Conservation (phyloP, 805 yeast genomes). For the Candida easanensis region DNA sequence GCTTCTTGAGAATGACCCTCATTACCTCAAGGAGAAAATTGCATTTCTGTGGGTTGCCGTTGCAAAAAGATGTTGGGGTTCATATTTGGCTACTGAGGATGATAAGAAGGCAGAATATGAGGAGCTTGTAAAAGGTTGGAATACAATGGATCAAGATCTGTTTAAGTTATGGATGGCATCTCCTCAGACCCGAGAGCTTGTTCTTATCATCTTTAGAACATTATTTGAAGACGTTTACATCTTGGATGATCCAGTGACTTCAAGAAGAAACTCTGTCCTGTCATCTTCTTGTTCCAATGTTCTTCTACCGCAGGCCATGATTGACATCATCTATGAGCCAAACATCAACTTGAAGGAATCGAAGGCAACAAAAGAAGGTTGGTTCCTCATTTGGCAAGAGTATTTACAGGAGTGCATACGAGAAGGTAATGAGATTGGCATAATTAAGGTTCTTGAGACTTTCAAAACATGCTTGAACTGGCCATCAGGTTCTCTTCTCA, state of each 20-base stretch:
- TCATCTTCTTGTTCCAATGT: constrained; percentile 83
- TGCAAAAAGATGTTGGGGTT: constrained; percentile 91
- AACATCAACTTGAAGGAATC: constrained; percentile 62
- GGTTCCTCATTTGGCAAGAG: constrained; percentile 79
- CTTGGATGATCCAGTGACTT: constrained; percentile 87
- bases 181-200: constrained; percentile 65
- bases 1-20: constrained; percentile 69
- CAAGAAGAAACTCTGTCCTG: constrained; percentile 71
- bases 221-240: constrained; percentile 91
- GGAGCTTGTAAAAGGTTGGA: constrained; percentile 71
- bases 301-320: constrained; percentile 65
- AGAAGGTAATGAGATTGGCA: constrained; percentile 43
- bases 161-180: constrained; percentile 70
- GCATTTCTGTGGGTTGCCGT: constrained; percentile 90
- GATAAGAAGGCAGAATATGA: constrained; percentile 39
- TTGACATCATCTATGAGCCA: constrained; percentile 61
- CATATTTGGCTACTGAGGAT: constrained; percentile 42
- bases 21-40: constrained; percentile 83
- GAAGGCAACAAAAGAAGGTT: constrained; percentile 74
- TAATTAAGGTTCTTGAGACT: constrained; percentile 70
- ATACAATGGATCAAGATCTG: constrained; percentile 77
- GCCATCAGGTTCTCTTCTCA: constrained; percentile 77
- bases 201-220: constrained; percentile 76
- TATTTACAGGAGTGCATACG: constrained; percentile 44
- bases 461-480: constrained; percentile 89